Conservation (phyloP, 148 eudicot genomes). For the Spergularia bocconei region DNA sequence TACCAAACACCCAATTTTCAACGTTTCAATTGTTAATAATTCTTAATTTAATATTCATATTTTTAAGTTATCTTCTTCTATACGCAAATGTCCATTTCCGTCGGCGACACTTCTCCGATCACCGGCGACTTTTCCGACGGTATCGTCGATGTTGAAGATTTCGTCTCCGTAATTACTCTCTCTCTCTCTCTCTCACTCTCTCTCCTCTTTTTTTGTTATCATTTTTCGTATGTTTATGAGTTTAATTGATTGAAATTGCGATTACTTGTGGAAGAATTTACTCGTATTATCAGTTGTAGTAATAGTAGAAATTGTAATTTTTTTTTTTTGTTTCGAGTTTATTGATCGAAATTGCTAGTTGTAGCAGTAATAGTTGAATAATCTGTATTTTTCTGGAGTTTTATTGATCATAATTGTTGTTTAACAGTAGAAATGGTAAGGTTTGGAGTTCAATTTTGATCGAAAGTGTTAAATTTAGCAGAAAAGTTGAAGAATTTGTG, state of each 20-base stretch:
- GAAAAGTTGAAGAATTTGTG: not conserved
- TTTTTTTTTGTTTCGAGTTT: not conserved
- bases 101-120: slow-evolving; percentile 24
- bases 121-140: slow-evolving; percentile 43
- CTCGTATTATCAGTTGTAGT: no score
- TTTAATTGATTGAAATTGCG: not conserved
- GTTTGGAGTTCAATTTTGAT: not conserved
- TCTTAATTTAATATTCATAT: no score
- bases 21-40: not conserved
- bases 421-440: not conserved
- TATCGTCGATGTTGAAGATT: slow-evolving; percentile 73
- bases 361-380: not conserved
- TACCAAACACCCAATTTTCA: not conserved
- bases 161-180: slow-evolving; percentile 48
- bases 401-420: not conserved
- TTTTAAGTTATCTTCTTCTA: no score
- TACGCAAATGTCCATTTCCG: slow-evolving; percentile 26
- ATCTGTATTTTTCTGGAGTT: not conserved
- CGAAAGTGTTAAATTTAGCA: not conserved
- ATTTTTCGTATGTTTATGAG: not conserved
- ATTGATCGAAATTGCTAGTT: not conserved
- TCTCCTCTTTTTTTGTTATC: not conserved
- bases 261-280: not conserved
- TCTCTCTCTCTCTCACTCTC: slow-evolving; percentile 5
- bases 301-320: not conserved